Percentiles rank a stretch among this genome's conserved stretches.
Conservation (phyloP, 345 rosid genomes). For the Aethionema arabicum region DNA sequence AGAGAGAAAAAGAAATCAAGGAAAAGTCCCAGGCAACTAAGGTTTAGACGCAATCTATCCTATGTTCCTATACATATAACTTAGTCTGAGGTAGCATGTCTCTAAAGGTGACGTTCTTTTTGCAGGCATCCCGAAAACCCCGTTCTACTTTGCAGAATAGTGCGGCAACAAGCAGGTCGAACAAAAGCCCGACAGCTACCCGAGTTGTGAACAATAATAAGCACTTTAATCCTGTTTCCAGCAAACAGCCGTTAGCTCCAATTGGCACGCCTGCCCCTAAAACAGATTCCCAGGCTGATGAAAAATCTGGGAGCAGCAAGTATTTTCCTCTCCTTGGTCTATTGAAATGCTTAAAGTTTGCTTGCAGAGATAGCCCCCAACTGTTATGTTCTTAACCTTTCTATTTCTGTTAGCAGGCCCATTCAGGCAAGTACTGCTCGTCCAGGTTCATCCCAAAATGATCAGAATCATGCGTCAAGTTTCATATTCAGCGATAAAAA, state of each 20-base stretch:
- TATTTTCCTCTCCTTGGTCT: slow-evolving; percentile 33
- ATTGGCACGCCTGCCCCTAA: slow-evolving; percentile 72
- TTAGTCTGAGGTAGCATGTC: not conserved
- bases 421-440: slow-evolving; percentile 42
- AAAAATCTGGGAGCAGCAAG: slow-evolving; percentile 55
- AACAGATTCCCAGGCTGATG: slow-evolving; percentile 54
- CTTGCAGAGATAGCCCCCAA: slow-evolving; percentile 4
- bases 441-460: slow-evolving; percentile 44
- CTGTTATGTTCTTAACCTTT: slow-evolving; percentile 20
- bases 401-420: slow-evolving; percentile 44
- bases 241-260: slow-evolving; percentile 68
- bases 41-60: slow-evolving; percentile 47
- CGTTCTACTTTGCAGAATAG: slow-evolving; percentile 48
- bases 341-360: slow-evolving; percentile 11
- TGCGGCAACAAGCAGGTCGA: slow-evolving; percentile 40
- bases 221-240: slow-evolving; percentile 39
- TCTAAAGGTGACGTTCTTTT: slow-evolving; percentile 43
- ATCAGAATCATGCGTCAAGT: slow-evolving; percentile 47
- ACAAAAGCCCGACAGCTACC: slow-evolving; percentile 42
- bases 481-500: slow-evolving; percentile 55
- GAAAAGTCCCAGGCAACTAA: slow-evolving; percentile 76
- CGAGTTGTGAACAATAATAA: slow-evolving; percentile 40
- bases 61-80: slow-evolving; percentile 32
- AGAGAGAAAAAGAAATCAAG: slow-evolving; percentile 92
- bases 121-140: slow-evolving; percentile 59